A percentile compares a stretch with the other conserved stretches of the same genome.
Conservation (phyloP, 768 basidiomycete genomes). For the Trametes coccinea region DNA sequence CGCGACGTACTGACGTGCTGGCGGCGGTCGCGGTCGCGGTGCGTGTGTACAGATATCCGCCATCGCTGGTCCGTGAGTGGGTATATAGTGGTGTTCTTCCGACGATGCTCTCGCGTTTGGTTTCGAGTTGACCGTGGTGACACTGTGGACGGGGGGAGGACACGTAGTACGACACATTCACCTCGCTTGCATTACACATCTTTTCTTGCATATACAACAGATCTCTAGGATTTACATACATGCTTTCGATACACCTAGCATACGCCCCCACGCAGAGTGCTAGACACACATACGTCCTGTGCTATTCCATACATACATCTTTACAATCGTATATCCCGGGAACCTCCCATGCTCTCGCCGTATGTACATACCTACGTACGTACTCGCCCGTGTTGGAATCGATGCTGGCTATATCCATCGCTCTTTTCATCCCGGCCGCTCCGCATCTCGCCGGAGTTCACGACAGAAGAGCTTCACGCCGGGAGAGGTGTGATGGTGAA, state of each 20-base stretch:
- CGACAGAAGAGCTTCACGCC: background rate
- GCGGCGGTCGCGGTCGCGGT: background rate
- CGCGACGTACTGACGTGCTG: background rate
- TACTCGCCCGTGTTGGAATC: background rate
- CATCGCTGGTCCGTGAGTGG: background rate
- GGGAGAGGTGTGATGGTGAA: constrained; percentile 31
- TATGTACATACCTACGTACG: background rate
- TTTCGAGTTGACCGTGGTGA: background rate
- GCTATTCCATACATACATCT: background rate
- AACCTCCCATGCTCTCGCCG: too few species aligned
- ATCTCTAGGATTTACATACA: background rate
- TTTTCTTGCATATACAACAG: too few species aligned
- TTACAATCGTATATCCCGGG: too few species aligned
- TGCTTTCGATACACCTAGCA: background rate
- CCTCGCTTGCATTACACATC: too few species aligned
- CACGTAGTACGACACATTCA: background rate
- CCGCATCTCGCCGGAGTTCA: background rate
- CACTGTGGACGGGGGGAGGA: background rate
- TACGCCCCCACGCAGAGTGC: background rate
- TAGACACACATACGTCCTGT: background rate
- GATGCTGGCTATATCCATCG: constrained; percentile 6
- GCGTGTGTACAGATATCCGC: background rate
- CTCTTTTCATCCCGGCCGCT: background rate
- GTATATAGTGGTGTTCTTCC: constrained; percentile 8
- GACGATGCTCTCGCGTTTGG: background rate